These are phyloP conservation scores for Boletus rubroflammeus DNA, from an alignment of 768 basidiomycete genomes.

Conservation along the genomic window DNA sequence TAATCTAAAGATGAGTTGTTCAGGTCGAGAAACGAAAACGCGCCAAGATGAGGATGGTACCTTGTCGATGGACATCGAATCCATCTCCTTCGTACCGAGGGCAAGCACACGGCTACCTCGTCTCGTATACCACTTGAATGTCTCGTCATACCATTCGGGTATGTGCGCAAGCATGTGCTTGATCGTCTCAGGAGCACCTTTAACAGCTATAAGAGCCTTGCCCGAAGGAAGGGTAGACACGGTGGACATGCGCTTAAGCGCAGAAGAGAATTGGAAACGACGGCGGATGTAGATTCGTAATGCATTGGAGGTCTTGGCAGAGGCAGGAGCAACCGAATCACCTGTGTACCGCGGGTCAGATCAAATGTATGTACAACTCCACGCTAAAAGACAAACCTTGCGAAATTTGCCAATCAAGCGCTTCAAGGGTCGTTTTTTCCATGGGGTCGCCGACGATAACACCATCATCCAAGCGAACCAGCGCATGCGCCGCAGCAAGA, in stretches of 20 bases:
- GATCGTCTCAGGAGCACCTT: constrained; percentile 97
- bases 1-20: constrained; percentile 58
- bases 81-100: constrained; percentile 83
- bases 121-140: constrained; percentile 92
- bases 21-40: not conserved
- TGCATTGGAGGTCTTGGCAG: constrained; percentile 48
- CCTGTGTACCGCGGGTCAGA: constrained; percentile 32
- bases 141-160: constrained; percentile 84
- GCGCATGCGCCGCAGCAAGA: constrained; percentile 91
- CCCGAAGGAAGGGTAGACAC: constrained; percentile 65
- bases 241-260: constrained; percentile 97
- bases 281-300: constrained; percentile 72
- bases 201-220: constrained; percentile 69
- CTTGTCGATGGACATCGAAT: constrained; percentile 64
- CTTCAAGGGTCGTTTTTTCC: constrained; percentile 95
- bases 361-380: not conserved
- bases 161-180: constrained; percentile 75
- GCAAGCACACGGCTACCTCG: constrained; percentile 93
- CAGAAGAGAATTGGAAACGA: constrained; percentile 97
- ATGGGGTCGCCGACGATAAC: constrained; percentile 96
- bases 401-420: constrained; percentile 81
- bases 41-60: constrained; percentile 37
- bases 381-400: constrained; percentile 45
- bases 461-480: constrained; percentile 92
- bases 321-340: constrained; percentile 64